Conservation (phyloP, 192 early-diverging fungal genomes). For the Coemansia reversa region DNA sequence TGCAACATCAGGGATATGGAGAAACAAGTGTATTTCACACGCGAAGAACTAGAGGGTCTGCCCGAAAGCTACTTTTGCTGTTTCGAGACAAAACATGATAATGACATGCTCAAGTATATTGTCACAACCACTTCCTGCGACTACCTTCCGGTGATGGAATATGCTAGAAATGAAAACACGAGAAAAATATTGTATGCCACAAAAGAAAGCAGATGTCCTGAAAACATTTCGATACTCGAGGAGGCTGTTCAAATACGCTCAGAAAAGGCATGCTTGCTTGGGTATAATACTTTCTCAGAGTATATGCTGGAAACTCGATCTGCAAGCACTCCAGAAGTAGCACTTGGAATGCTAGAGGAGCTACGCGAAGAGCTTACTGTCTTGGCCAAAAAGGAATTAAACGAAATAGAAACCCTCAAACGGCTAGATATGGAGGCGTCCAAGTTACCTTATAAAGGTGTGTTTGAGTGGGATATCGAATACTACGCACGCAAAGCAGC, state of each 20-base stretch:
- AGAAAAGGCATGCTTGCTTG: slow-evolving; percentile 57
- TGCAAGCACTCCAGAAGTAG: slow-evolving; percentile 64
- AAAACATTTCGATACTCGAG: slow-evolving; percentile 57
- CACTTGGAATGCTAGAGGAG: slow-evolving; percentile 43
- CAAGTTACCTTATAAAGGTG: background rate
- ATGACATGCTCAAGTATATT: background rate
- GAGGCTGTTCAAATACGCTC: slow-evolving; percentile 52
- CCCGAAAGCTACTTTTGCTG: background rate
- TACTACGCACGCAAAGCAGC: slow-evolving; percentile 65
- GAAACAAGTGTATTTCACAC: slow-evolving; percentile 1
- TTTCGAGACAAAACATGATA: background rate
- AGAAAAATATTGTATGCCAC: slow-evolving; percentile 5
- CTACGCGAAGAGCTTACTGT: slow-evolving; percentile 39
- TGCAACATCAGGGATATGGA: slow-evolving; percentile 7
- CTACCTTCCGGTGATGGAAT: slow-evolving; percentile 3
- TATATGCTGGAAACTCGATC: slow-evolving; percentile 67
- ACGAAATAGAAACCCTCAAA: slow-evolving; percentile 56
- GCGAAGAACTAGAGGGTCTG: slow-evolving; percentile 10
- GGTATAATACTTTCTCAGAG: slow-evolving; percentile 62
- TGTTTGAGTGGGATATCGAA: slow-evolving; percentile 66
- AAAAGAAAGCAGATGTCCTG: slow-evolving; percentile 10
- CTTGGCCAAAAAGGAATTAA: slow-evolving; percentile 53
- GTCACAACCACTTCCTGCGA: background rate
- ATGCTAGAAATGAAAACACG: background rate
- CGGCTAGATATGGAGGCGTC: slow-evolving; percentile 40